phyloP scores from a whole-genome alignment of 805 yeast genomes.

The Metschnikowia lunata region DNA sequence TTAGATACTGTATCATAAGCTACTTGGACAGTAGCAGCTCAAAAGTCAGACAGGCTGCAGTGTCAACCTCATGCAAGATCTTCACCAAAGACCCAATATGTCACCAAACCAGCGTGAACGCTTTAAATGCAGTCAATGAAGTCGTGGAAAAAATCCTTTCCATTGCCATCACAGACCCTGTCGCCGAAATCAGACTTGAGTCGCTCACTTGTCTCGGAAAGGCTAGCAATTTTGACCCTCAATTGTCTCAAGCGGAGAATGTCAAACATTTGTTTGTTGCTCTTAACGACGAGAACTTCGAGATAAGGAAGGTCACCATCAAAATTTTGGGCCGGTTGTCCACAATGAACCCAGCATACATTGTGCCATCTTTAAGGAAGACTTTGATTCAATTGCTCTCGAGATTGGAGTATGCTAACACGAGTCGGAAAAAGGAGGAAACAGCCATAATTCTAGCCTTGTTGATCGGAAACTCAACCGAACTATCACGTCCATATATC shows the following conservation, averaged over 20 bases:
- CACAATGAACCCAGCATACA: conserved; percentile 87
- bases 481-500: conserved; percentile 84
- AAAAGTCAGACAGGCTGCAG: conserved; percentile 78
- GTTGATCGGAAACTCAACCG: conserved; percentile 71
- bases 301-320: conserved; percentile 74
- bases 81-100: conserved; percentile 80
- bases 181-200: conserved; percentile 77
- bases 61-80: conserved; percentile 74
- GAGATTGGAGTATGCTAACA: conserved; percentile 75
- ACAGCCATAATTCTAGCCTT: conserved; percentile 72
- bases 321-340: conserved; percentile 80
- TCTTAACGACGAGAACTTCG: conserved; percentile 84
- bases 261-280: conserved; percentile 83
- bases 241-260: conserved; percentile 89
- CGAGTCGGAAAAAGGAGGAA: conserved; percentile 76
- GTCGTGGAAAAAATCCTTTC: conserved; percentile 78
- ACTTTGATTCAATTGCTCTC: conserved; percentile 81
- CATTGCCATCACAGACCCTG: conserved; percentile 83
- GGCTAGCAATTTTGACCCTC: conserved; percentile 79
- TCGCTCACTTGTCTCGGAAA: conserved; percentile 60
- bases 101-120: conserved; percentile 72
- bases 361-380: conserved; percentile 87
- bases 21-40: conserved; percentile 80
- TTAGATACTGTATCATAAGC: conserved; percentile 74
- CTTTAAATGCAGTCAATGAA: conserved; percentile 77